phyloP scores from a whole-genome alignment of 2,329 filamentous ascomycete genomes.

The Phyllosticta citriasiana region DNA sequence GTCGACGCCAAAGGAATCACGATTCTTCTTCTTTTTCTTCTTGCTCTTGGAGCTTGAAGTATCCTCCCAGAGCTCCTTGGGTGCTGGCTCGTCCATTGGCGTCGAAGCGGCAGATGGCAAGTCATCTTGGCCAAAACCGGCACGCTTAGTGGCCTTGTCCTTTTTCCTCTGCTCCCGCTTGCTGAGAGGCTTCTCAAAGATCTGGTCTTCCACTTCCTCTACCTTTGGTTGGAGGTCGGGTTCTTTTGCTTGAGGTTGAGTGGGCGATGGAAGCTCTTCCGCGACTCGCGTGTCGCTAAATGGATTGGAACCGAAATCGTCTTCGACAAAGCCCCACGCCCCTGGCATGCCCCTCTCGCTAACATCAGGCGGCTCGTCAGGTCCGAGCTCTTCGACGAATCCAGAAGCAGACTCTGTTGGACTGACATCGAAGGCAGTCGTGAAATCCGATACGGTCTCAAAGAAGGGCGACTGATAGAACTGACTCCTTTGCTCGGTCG shows the following conservation, averaged over 20 bases:
- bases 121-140: constrained; percentile 1
- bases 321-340: constrained; percentile 40
- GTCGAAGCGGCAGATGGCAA: constrained; percentile 1
- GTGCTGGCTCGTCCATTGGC: constrained; percentile 11
- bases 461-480: constrained; percentile 31
- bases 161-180: constrained; percentile 19
- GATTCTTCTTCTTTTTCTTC: constrained; percentile 22
- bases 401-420: constrained; percentile 20
- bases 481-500: constrained; percentile 4
- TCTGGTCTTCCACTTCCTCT: constrained; percentile 6
- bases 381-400: constrained; percentile 25
- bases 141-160: constrained; percentile 13
- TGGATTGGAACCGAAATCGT: neutral
- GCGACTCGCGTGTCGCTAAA: constrained; percentile 3
- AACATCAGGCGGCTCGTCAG: neutral
- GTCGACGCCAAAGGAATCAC: constrained; percentile 26
- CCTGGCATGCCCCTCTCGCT: constrained; percentile 44
- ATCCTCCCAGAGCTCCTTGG: constrained; percentile 6
- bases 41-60: constrained; percentile 17
- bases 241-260: constrained; percentile 6
- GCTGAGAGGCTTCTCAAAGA: constrained; percentile 10
- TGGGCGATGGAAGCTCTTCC: constrained; percentile 14
- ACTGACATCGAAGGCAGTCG: constrained; percentile 12
- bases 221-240: constrained; percentile 25
- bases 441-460: constrained; percentile 32